phyloP scores from a whole-genome alignment of 192 early-diverging fungal species.

The Coemansia sp. region DNA sequence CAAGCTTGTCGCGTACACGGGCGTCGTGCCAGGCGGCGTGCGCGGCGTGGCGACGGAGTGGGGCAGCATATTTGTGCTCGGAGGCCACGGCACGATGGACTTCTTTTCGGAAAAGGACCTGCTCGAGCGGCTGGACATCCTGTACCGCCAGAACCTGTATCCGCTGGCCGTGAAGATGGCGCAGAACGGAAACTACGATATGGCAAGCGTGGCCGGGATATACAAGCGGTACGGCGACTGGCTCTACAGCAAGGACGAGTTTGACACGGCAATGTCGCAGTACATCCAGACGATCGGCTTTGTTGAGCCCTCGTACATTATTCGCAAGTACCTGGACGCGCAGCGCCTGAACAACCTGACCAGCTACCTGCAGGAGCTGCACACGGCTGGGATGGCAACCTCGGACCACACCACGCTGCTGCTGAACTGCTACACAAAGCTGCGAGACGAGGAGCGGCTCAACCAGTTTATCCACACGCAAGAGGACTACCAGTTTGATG shows the following conservation, averaged over 20 bases:
- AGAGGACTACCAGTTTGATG: slow-evolving; percentile 81
- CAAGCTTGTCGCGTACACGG: slow-evolving; percentile 89
- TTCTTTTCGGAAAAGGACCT: slow-evolving; percentile 88
- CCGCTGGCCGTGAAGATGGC: slow-evolving; percentile 84
- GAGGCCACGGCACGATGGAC: slow-evolving; percentile 46
- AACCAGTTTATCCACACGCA: slow-evolving; percentile 85
- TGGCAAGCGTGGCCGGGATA: slow-evolving; percentile 84
- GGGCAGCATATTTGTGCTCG: slow-evolving; percentile 87
- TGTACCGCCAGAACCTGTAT: slow-evolving; percentile 91
- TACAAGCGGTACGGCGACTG: slow-evolving; percentile 93
- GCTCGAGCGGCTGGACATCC: slow-evolving; percentile 78
- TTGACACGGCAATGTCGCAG: slow-evolving; percentile 86
- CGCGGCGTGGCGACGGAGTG: slow-evolving; percentile 80
- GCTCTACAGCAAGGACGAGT: slow-evolving; percentile 88
- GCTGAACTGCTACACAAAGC: slow-evolving; percentile 96
- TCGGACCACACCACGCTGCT: slow-evolving; percentile 95
- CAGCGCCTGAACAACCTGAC: slow-evolving; percentile 90
- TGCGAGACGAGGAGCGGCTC: slow-evolving; percentile 80
- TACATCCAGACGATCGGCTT: slow-evolving; percentile 90
- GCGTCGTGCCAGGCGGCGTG: slow-evolving; percentile 68
- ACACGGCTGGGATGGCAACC: slow-evolving; percentile 82
- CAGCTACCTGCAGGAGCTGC: slow-evolving; percentile 85
- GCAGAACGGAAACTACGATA: slow-evolving; percentile 76
- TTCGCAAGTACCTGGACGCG: slow-evolving; percentile 94
- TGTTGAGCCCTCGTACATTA: slow-evolving; percentile 94